Evolutionary conservation across 2,329 filamentous ascomycete genomes (phyloP), one percentile per base, ranked within the genome.

Genomic region (Trichoderma afroharzianum): DNA sequence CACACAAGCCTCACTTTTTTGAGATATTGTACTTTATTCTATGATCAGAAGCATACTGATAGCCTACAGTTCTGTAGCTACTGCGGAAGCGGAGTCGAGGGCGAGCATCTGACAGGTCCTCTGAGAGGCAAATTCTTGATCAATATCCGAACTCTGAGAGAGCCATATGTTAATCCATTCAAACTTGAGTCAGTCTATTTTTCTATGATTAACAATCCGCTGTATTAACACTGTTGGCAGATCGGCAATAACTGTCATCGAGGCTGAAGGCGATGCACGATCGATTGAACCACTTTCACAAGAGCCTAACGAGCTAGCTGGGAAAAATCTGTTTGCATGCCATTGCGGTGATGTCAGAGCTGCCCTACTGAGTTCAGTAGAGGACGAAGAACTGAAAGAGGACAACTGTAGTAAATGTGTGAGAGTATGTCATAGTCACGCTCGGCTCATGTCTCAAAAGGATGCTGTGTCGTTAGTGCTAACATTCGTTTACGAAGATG

Each of bases 311-410:
- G 59, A 57, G 11, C 47, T 28, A 53, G 43, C 63, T 58, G 63
- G 73, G n/a, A 55, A 72, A 43, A 74, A 79, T 47, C 33, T 50
- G 1, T 75, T 75, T 30, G 74, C 76, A 18, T 80, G 78, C 53
- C 76, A 76, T 39, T 80, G 79, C 63, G 75, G 78, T 2, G 72
- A 71, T 1, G 74, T 80, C 3, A 68, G 68, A 36, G 71, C 75
- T 15, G 72, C 76, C 11, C 66, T 79, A 0, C 61, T 74, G 2
- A 72, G 55, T 5, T 61, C 71, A 79, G 58, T 86, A 79, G 71
- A 80, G 76, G 28, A 81, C 77, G 63, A 84, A 79, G 73, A 85
- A 81, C 70, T 85, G 78, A 74, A 82, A 79, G 70, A 84, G 79
- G 73, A 82, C 78, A 75, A 83, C 82, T 76, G 80, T 68, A 80